Conservation (phyloP, 2,329 filamentous ascomycete genomes). For the Penicillium sp. region DNA sequence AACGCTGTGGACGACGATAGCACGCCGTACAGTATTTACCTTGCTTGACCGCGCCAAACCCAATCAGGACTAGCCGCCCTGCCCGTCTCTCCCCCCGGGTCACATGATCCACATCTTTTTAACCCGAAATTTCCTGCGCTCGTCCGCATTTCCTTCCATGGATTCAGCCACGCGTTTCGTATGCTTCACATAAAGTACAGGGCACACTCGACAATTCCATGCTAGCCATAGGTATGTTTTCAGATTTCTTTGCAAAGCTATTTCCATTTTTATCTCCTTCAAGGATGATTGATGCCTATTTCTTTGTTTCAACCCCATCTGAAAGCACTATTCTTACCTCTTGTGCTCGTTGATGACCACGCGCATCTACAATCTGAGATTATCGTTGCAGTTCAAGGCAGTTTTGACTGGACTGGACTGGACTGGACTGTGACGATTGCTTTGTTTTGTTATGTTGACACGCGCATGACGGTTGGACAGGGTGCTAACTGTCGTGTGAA, state of each 20-base stretch:
- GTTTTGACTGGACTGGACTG: neutral
- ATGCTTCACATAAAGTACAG: neutral
- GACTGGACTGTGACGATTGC: neutral
- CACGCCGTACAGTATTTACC: neutral
- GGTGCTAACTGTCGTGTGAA: neutral
- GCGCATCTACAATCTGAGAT: slow-evolving; percentile 2
- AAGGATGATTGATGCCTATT: slow-evolving; percentile 29
- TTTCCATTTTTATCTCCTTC: neutral
- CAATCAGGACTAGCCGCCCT: slow-evolving; percentile 1
- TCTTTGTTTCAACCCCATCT: slow-evolving; percentile 46
- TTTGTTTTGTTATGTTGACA: neutral
- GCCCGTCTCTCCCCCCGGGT: slow-evolving; percentile 3
- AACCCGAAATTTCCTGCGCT: slow-evolving; percentile 11
- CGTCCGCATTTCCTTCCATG: slow-evolving; percentile 13
- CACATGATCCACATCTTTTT: slow-evolving; percentile 2
- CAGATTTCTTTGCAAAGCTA: neutral
- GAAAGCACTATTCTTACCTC: slow-evolving; percentile 24
- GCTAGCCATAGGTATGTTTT: neutral
- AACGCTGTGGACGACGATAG: too few relatives aligned
- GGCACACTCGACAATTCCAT: neutral
- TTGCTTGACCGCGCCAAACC: neutral
- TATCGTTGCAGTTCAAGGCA: neutral
- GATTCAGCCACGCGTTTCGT: neutral
- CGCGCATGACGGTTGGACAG: neutral
- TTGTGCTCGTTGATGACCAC: slow-evolving; percentile 33